Evolutionary conservation across 352 stramenopile genomes (phyloP), one percentile per base, ranked within the genome.

Genomic region (Globisporangium megalacanthum): DNA sequence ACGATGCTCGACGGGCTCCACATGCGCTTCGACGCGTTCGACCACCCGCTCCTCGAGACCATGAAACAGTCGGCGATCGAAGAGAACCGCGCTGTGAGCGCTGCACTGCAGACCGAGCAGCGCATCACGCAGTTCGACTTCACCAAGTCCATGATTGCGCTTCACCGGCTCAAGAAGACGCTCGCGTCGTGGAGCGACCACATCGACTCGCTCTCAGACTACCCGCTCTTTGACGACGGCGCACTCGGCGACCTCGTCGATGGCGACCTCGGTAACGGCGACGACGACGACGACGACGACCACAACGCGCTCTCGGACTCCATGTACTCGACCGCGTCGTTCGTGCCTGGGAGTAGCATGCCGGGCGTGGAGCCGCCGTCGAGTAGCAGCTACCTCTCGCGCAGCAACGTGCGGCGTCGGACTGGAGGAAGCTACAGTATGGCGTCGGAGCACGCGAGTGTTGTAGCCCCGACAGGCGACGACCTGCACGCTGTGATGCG

Each of bases 131-230:
- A 91, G 57, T 89, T 90, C 53, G 77, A 93, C 47, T 86, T 90
- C 48, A 90, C 80, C 9, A 79, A 83, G 53, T 77, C 80, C 29
- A 89, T 90, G 62, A 75, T 89, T 15, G 72, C 78, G 19, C 51
- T 93, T 13, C 79, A 91, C 58, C 76, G 75, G 17, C 77, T 91
- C 36, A 93, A 91, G 64, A 62, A 69, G 14, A 70, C 77, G 44
- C 44, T 90, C 20, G 73, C 70, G 9, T 77, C 72, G 8, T 92
- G 82, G 82, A 88, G 79, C 60, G 79, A 92, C 36, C 82, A 92
- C 62, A 90, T 92, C 52, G 82, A 92, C 61, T 70, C 65, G 41
- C 68, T 89, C 41, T 89, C 79, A 7, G 82, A 92, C 36, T 92
- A 92, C 20, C 79, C 79, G 20, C 65, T 90, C 11, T 92, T 87